Base-by-base conservation (phyloP, 495 filamentous ascomycete genomes). In the Lasiosphaeria miniovina region DNA sequence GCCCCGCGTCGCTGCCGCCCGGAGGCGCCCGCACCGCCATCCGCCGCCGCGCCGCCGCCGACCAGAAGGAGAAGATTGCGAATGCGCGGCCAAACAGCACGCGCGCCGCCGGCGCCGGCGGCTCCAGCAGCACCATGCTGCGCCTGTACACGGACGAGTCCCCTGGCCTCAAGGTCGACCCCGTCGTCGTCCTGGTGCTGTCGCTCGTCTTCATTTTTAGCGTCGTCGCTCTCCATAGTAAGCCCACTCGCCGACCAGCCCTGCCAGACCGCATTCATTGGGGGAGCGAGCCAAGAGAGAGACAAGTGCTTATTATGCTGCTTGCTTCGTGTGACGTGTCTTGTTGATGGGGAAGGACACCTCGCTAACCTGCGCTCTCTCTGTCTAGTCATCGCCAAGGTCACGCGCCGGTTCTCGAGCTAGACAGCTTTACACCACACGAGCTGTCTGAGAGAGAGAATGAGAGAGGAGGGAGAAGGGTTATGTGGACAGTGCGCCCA, bases 111-210 rank as follows among this genome's bases (percentile, higher is more conserved):
- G 94, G 95, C 61, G 94, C 95, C 9, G 94, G 94, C 60, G 94
- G 94, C 59, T 96, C 92, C 65, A 94, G 88, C 73, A 94, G 91
- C 74, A 98, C 94, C 49, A 98, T 98, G 94, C 84, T 98, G 75
- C 91, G 93, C 87, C 88, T 98, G n/a, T 98, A 98, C 84, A 98
- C 94, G 43, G 94, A 98, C 70, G 94, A 98, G 82, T 91, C 87
- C 62, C 93, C 95, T 58, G 94, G 94, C 60, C 77, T 98, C 63
- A 93, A 96, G 75, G 94, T 98, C 59, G 94, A 98, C 71, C 94
- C 94, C 17, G 93, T 98, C 41, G 91, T 98, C 54, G 94, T 98
- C 49, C 80, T 98, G 69, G 93, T 96, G 61, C 83, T 98, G 63
- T 92, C 88, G 62, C 82, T 98, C 62, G 94, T 93, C 48, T 98